Conservation (phyloP, 2,329 filamentous ascomycete genomes). For the Alternaria atra region DNA sequence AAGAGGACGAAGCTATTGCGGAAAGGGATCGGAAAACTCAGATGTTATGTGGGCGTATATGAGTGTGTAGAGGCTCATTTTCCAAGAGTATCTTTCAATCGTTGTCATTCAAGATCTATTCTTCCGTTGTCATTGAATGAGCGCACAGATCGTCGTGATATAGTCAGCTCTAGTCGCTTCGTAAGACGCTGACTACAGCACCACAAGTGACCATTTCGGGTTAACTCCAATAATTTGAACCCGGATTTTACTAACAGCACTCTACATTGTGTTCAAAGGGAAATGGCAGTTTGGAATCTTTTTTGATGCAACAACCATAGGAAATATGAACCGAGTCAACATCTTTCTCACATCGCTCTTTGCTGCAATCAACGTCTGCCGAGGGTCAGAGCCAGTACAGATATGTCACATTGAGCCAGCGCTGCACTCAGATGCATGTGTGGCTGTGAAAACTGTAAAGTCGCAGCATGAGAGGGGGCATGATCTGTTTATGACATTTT, state of each 20-base stretch:
- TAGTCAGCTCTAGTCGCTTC: neutral
- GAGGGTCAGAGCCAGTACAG: constrained; percentile 9
- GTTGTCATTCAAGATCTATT: neutral
- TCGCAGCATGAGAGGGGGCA: neutral
- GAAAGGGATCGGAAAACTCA: neutral
- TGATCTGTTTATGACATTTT: neutral
- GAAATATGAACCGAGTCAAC: neutral
- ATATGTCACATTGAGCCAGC: constrained; percentile 8
- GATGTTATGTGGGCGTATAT: neutral
- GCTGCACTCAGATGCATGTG: neutral
- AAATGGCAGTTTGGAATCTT: neutral
- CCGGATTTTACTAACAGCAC: neutral
- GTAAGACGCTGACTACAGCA: neutral
- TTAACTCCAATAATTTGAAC: neutral
- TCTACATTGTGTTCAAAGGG: neutral
- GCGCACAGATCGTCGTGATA: neutral
- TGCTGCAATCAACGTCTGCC: neutral
- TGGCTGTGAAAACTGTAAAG: neutral
- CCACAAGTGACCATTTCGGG: neutral
- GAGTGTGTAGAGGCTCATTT: neutral
- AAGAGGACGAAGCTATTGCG: neutral
- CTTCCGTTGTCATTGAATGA: neutral
- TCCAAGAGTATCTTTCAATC: neutral
- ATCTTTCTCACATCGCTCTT: neutral
- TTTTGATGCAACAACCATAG: neutral